Percentiles rank a stretch among this genome's conserved stretches.
phyloP scores from a whole-genome alignment of 1,284 basidiomycete genomes.

The Takashimella koratensis region DNA sequence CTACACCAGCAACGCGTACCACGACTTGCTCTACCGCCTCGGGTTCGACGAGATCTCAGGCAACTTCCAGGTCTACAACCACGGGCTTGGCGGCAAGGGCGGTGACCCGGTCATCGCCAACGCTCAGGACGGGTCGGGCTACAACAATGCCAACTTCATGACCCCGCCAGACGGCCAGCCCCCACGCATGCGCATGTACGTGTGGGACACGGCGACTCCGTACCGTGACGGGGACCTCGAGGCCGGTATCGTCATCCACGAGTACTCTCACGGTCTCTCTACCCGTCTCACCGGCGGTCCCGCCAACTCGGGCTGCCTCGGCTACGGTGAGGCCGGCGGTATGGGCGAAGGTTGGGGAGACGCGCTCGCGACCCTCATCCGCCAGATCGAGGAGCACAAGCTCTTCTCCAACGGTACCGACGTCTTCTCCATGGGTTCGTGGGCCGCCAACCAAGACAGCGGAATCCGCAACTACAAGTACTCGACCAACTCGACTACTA shows the following conservation, averaged over 20 bases:
- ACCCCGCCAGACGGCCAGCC: conserved; percentile 59
- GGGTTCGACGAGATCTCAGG: conserved; percentile 88
- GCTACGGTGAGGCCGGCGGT: conserved; percentile 92
- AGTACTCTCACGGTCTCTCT: conserved; percentile 80
- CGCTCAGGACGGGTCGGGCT: conserved; percentile 89
- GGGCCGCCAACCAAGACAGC: conserved; percentile 73
- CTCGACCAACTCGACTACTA: conserved; percentile 69
- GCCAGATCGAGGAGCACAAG: conserved; percentile 66
- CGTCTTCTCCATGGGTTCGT: conserved; percentile 80
- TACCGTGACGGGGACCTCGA: conserved; percentile 94
- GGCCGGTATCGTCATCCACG: conserved; percentile 89
- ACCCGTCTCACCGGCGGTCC: conserved; percentile 93
- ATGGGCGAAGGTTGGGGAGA: conserved; percentile 81
- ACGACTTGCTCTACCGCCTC: conserved; percentile 57
- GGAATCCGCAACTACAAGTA: conserved; percentile 90
- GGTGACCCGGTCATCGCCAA: conserved; percentile 89
- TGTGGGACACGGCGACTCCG: conserved; percentile 85
- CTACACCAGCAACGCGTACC: conserved; percentile 80
- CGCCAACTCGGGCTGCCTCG: conserved; percentile 84
- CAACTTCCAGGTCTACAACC: conserved; percentile 98
- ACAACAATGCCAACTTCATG: conserved; percentile 63
- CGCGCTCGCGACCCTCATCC: conserved; percentile 77
- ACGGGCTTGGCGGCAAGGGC: conserved; percentile 78
- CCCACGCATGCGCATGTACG: conserved; percentile 93
- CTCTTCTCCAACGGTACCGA: conserved; percentile 47